phyloP scores from a whole-genome alignment of 2,329 filamentous ascomycete genomes.

The Paramyrothecium sp. region DNA sequence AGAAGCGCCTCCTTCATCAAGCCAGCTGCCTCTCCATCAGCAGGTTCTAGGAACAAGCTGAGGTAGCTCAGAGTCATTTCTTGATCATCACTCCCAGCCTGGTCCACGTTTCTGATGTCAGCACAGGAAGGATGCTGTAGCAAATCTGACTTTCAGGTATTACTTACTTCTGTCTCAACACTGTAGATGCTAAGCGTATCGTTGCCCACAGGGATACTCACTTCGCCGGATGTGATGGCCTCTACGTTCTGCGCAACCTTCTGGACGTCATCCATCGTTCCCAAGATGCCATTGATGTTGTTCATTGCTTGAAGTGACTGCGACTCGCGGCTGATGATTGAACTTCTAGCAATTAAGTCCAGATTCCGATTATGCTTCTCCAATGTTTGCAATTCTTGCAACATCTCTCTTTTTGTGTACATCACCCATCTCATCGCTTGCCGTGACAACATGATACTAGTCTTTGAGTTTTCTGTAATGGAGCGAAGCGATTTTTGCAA shows the following conservation, averaged over 20 bases:
- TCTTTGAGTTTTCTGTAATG: not conserved
- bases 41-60: not conserved
- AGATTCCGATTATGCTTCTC: no score
- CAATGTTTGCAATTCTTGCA: no score
- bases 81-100: not conserved
- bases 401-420: no score
- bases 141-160: no score
- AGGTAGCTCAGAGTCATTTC: not conserved
- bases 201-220: not conserved
- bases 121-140: not conserved
- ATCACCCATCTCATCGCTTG: not conserved
- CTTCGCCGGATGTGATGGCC: not conserved
- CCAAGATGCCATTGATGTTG: no score
- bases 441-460: not conserved
- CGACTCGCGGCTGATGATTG: no score
- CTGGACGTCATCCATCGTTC: no score
- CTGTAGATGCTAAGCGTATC: not conserved
- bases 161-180: not conserved
- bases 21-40: not conserved
- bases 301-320: no score
- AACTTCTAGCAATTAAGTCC: no score
- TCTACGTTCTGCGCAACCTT: not conserved
- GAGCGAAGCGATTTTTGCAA: not conserved
- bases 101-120: not conserved
- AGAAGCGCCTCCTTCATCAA: not conserved